phyloP scores from a whole-genome alignment of 2,329 filamentous ascomycete species.

The Aspergillus japonicus region DNA sequence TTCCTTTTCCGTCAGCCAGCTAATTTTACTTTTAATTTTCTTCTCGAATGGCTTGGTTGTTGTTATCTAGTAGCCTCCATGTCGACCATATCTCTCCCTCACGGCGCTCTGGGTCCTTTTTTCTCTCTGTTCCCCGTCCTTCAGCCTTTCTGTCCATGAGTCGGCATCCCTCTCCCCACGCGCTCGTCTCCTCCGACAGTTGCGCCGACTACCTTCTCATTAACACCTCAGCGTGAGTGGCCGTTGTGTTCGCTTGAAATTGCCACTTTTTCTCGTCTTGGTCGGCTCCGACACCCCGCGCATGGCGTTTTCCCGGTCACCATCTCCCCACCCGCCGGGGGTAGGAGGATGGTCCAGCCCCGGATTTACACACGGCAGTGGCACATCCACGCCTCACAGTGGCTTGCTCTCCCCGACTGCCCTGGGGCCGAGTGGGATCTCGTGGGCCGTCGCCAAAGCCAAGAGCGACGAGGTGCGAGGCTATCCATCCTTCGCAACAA shows the following conservation, averaged over 20 bases:
- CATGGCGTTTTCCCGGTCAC: slow-evolving; percentile 86
- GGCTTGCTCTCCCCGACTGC: slow-evolving; percentile 29
- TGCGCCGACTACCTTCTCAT: not conserved
- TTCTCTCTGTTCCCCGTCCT: not conserved
- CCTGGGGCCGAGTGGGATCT: slow-evolving; percentile 48
- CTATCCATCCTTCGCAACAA: slow-evolving; percentile 75
- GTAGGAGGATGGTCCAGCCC: slow-evolving; percentile 82
- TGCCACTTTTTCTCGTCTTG: slow-evolving; percentile 26
- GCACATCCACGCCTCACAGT: slow-evolving; percentile 64
- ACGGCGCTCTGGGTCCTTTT: not conserved
- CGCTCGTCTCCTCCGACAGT: not conserved
- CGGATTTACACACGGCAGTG: slow-evolving; percentile 70
- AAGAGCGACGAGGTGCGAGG: slow-evolving; percentile 71
- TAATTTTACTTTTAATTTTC: slow-evolving; percentile 4
- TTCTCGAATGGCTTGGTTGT: not conserved
- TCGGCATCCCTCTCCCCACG: not conserved
- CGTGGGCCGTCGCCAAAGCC: slow-evolving; percentile 80
- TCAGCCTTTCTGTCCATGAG: not conserved
- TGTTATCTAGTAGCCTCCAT: not conserved
- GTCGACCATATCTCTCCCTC: slow-evolving; percentile 1
- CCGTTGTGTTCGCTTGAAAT: not conserved
- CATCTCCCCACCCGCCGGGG: slow-evolving; percentile 71
- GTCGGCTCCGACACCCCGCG: slow-evolving; percentile 54
- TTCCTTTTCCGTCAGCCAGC: slow-evolving; percentile 12
- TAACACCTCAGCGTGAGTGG: not conserved